These are phyloP conservation scores for Leucosporidium yakuticum DNA, from an alignment of 768 basidiomycete species.

Conservation along the genomic window DNA sequence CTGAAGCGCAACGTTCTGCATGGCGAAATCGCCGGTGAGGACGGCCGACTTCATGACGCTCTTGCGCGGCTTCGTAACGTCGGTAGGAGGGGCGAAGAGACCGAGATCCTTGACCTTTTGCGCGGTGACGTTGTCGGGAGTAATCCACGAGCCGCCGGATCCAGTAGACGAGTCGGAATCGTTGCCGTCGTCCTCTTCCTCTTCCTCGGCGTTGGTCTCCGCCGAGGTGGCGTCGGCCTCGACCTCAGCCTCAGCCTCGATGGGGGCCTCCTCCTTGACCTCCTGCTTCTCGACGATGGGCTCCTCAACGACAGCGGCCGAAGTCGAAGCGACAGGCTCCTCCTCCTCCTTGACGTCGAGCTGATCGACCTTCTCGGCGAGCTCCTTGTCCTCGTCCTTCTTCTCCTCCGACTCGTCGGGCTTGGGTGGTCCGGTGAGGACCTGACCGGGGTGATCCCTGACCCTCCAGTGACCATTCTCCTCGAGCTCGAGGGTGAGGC, in stretches of 20 bases:
- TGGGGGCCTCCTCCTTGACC: slow-evolving; percentile 1
- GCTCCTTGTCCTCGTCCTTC: slow-evolving; percentile 33
- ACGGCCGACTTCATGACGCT: slow-evolving; percentile 63
- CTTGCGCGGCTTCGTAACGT: slow-evolving; percentile 30
- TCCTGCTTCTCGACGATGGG: background rate
- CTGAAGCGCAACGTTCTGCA: slow-evolving; percentile 94
- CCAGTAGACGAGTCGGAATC: slow-evolving; percentile 60
- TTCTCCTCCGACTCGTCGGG: slow-evolving; percentile 37
- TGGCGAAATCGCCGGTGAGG: slow-evolving; percentile 98
- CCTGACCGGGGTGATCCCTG: slow-evolving; percentile 39
- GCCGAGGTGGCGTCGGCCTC: too few relatives aligned
- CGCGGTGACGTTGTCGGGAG: slow-evolving; percentile 71
- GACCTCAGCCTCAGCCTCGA: slow-evolving; percentile 29
- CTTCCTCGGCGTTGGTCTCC: slow-evolving; percentile 35
- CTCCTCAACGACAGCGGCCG: background rate
- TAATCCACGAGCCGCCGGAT: slow-evolving; percentile 69
- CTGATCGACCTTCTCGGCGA: slow-evolving; percentile 1
- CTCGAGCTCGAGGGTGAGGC: slow-evolving; percentile 63
- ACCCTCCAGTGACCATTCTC: slow-evolving; percentile 44
- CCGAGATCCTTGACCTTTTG: slow-evolving; percentile 85
- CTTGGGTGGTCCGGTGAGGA: slow-evolving; percentile 39
- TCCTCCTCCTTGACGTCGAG: slow-evolving; percentile 7
- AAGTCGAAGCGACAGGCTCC: slow-evolving; percentile 5
- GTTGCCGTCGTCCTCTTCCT: slow-evolving; percentile 56
- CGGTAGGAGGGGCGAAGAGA: slow-evolving; percentile 57